phyloP scores from a whole-genome alignment of 2,329 filamentous ascomycete genomes.

The Aspergillus sp. region DNA sequence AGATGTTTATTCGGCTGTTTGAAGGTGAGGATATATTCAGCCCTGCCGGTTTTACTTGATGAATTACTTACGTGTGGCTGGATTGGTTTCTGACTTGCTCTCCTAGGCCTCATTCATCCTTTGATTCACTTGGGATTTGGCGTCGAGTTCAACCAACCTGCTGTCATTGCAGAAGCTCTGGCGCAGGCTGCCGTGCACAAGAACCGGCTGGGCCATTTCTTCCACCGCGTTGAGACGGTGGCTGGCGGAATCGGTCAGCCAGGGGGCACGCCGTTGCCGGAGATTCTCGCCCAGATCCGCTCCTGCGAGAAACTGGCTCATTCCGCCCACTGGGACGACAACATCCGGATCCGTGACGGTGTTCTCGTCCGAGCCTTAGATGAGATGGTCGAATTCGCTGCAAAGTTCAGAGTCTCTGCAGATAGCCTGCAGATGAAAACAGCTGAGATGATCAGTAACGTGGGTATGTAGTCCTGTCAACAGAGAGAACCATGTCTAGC shows the following conservation, averaged over 20 bases:
- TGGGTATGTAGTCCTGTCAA: constrained; percentile 37
- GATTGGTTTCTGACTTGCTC: neutral
- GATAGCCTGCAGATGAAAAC: constrained; percentile 58
- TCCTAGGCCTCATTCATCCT: constrained; percentile 68
- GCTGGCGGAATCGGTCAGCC: constrained; percentile 30
- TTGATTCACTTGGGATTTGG: constrained; percentile 84
- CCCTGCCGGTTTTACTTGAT: neutral
- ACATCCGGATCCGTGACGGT: constrained; percentile 67
- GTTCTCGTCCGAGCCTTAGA: constrained; percentile 62
- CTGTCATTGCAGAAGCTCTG: constrained; percentile 75
- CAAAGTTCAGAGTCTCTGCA: constrained; percentile 56
- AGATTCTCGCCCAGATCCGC: constrained; percentile 62
- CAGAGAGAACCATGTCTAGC: neutral
- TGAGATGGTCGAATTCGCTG: constrained; percentile 62
- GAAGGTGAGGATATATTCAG: constrained; percentile 47
- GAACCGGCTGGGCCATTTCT: constrained; percentile 54
- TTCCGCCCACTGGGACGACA: constrained; percentile 54
- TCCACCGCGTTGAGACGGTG: constrained; percentile 43
- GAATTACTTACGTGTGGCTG: neutral
- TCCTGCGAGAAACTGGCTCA: constrained; percentile 56
- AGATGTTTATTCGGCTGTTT: constrained; percentile 68
- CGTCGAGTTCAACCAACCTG: constrained; percentile 77
- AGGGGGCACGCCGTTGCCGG: constrained; percentile 47
- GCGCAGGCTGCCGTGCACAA: constrained; percentile 73
- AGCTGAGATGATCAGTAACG: constrained; percentile 69